Evolutionary conservation across 208 protist species (phyloP).

Genomic region (Leishmania braziliensis): DNA sequence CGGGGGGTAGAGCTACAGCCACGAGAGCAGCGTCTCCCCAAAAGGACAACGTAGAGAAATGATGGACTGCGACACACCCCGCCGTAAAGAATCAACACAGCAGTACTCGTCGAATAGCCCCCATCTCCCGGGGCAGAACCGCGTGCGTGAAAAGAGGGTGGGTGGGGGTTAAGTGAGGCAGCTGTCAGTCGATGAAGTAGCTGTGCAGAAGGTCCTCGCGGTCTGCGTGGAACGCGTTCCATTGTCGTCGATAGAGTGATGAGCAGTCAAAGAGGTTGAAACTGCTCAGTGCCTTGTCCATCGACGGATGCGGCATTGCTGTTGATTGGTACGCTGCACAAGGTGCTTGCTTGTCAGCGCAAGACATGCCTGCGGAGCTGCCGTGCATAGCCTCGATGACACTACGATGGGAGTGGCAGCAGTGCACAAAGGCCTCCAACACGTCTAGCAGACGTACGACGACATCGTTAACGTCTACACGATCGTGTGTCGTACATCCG

Average conservation of each 20-base stretch:
- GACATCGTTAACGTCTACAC: background rate
- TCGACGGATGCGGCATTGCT: background rate
- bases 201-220: background rate
- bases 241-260: slow-evolving; percentile 6
- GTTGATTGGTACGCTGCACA: background rate
- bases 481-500: background rate
- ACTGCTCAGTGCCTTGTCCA: background rate
- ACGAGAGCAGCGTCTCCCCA: background rate
- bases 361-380: background rate
- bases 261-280: slow-evolving; percentile 30
- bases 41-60: background rate
- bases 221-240: slow-evolving; percentile 24
- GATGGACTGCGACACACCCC: background rate
- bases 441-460: slow-evolving; percentile 6
- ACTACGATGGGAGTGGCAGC: slow-evolving; percentile 9
- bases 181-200: background rate
- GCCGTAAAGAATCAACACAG: background rate
- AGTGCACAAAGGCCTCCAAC: slow-evolving; percentile 24
- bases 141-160: background rate
- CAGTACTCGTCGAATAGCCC: background rate
- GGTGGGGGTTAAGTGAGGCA: background rate
- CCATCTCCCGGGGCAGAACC: no score
- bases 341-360: background rate
- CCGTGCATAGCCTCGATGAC: background rate
- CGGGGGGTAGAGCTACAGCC: background rate